Evolutionary conservation across 106 monocot genomes (phyloP).

Genomic region (Gastrodia elata): DNA sequence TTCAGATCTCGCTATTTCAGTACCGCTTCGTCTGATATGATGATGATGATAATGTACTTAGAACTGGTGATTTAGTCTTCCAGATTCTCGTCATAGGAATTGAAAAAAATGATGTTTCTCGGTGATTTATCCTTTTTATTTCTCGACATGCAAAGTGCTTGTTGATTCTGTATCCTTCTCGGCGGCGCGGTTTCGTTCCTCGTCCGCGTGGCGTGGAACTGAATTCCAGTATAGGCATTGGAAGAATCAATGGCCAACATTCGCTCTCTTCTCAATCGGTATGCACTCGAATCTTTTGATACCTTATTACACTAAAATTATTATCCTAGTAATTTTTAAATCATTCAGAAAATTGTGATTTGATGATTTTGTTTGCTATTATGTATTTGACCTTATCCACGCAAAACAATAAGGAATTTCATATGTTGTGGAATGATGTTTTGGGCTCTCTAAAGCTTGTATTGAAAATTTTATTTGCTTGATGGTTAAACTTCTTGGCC

Average conservation of each 20-base stretch:
- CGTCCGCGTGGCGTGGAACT: background rate
- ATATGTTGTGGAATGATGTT: no score
- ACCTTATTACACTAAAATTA: no score
- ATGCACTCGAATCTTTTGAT: conserved; percentile 1
- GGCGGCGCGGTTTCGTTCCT: background rate
- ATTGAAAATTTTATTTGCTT: no score
- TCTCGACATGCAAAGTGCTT: background rate
- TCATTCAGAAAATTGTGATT: no score
- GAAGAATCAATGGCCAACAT: background rate
- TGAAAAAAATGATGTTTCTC: background rate
- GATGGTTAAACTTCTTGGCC: no score
- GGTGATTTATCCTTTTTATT: background rate
- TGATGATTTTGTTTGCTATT: no score
- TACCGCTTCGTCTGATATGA: background rate
- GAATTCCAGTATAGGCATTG: background rate
- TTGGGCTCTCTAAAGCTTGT: no score
- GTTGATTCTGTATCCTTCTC: background rate
- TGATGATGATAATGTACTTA: background rate
- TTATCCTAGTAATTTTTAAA: no score
- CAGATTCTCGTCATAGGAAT: background rate
- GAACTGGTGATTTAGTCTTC: background rate
- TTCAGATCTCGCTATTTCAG: background rate
- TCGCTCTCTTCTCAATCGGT: conserved; percentile 1
- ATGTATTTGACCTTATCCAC: no score
- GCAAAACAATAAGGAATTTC: no score